Evolutionary conservation across 2,329 filamentous ascomycete genomes (phyloP).

Genomic region (Madurella mycetomatis): DNA sequence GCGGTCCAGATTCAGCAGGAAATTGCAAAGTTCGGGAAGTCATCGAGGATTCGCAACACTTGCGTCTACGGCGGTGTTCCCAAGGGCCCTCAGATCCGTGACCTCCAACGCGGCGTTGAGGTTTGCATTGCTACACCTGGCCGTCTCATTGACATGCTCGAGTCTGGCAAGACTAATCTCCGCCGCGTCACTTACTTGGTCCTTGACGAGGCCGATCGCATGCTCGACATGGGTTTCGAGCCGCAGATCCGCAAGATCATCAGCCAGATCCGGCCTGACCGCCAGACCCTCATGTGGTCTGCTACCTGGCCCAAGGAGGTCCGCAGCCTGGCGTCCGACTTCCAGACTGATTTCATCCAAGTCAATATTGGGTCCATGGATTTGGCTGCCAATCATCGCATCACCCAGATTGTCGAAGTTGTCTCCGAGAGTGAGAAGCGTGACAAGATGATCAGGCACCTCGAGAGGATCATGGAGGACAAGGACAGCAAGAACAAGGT

Average conservation of each 20-base stretch:
- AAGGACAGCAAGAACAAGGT: constrained; percentile 92
- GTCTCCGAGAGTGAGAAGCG: constrained; percentile 96
- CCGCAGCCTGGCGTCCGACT: constrained; percentile 83
- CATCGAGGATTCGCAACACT: constrained; percentile 95
- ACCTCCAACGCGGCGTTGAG: constrained; percentile 91
- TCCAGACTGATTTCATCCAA: constrained; percentile 93
- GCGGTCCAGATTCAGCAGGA: constrained; percentile 98
- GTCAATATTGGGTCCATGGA: constrained; percentile 98
- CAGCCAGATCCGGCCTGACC: constrained; percentile 91
- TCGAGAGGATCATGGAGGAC: constrained; percentile 97
- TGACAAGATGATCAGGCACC: constrained; percentile 92
- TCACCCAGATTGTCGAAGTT: constrained; percentile 96
- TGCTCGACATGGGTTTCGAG: constrained; percentile 99
- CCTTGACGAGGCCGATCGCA: constrained; percentile 97
- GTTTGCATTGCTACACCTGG: constrained; percentile 98
- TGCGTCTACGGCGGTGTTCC: constrained; percentile 99
- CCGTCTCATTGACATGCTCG: constrained; percentile 97
- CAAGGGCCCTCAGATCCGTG: constrained; percentile 94
- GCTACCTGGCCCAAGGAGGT: constrained; percentile 99
- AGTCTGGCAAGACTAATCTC: constrained; percentile 96
- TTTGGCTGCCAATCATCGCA: constrained; percentile 92
- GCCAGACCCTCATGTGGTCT: constrained; percentile 99
- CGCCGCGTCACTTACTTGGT: constrained; percentile 97
- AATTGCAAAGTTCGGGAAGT: constrained; percentile 97
- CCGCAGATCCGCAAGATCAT: constrained; percentile 99